Conservation (phyloP, 768 basidiomycete species). For the Pulveroboletus sp. region DNA sequence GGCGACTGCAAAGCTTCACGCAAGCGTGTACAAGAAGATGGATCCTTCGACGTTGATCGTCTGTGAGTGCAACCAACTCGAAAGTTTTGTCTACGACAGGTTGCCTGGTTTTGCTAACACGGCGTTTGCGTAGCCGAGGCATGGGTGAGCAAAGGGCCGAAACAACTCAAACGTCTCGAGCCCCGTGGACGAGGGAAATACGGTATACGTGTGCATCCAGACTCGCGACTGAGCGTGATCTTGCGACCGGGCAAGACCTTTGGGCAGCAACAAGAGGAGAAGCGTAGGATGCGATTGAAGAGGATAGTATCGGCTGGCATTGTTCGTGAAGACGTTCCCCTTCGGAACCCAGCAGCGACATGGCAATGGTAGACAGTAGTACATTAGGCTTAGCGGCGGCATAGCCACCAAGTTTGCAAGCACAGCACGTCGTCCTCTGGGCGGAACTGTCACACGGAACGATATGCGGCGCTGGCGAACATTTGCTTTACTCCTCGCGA, state of each 20-base stretch:
- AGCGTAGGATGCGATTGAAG: slow-evolving; percentile 62
- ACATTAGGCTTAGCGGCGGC: slow-evolving; percentile 11
- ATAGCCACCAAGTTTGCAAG: slow-evolving; percentile 13
- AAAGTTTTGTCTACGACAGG: not conserved
- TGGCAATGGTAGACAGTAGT: slow-evolving; percentile 66
- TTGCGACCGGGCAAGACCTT: slow-evolving; percentile 78
- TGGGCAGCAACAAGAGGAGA: slow-evolving; percentile 60
- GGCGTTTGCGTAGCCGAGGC: slow-evolving; percentile 62
- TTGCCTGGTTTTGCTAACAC: slow-evolving; percentile 3
- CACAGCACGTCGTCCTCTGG: slow-evolving; percentile 22
- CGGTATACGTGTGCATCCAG: slow-evolving; percentile 74
- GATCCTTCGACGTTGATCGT: slow-evolving; percentile 71
- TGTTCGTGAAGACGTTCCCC: slow-evolving; percentile 74
- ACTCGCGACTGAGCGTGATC: slow-evolving; percentile 70
- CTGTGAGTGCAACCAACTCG: slow-evolving; percentile 47
- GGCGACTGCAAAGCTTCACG: slow-evolving; percentile 82
- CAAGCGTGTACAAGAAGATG: slow-evolving; percentile 71
- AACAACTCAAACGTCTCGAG: slow-evolving; percentile 62
- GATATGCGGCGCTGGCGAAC: slow-evolving; percentile 45
- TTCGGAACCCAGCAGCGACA: slow-evolving; percentile 64
- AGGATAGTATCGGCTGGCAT: slow-evolving; percentile 77
- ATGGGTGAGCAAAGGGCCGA: slow-evolving; percentile 88
- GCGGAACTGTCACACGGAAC: slow-evolving; percentile 31
- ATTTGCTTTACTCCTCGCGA: slow-evolving; percentile 42
- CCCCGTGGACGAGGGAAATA: slow-evolving; percentile 78